Conservation (phyloP, 768 basidiomycete species). For the Phaeotremella fagi region DNA sequence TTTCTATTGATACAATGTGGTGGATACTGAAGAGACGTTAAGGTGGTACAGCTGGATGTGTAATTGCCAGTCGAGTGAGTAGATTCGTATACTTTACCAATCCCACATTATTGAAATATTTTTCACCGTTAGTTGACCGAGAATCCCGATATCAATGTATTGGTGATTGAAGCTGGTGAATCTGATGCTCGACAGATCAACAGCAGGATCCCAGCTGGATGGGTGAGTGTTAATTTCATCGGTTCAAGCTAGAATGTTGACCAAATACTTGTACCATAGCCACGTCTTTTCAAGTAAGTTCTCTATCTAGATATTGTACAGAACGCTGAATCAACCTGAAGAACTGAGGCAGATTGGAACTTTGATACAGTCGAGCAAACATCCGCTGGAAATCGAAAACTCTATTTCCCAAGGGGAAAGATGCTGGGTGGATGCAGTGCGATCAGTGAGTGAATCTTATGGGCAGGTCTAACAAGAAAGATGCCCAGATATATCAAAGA, state of each 20-base stretch:
- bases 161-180: conserved; percentile 25
- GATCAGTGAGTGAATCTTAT: conserved; percentile 4
- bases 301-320: no score
- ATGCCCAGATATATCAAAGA: conserved; percentile 22
- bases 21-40: not conserved
- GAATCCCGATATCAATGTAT: conserved; percentile 14
- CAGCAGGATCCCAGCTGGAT: conserved; percentile 14
- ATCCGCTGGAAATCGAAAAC: not conserved
- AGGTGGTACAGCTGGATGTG: conserved; percentile 29
- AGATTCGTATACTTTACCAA: not conserved
- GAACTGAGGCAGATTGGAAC: conserved; percentile 12
- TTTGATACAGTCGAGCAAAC: conserved; percentile 8
- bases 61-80: conserved; percentile 19
- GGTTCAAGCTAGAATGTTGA: not conserved
- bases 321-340: no score
- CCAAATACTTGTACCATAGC: no score
- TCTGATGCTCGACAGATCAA: conserved; percentile 17
- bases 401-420: conserved; percentile 22
- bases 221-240: conserved; percentile 8
- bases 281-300: no score
- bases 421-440: conserved; percentile 24
- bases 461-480: not conserved
- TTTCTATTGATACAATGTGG: not conserved
- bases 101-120: not conserved
- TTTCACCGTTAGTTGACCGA: conserved; percentile 23